Evolutionary conservation across 2,329 filamentous ascomycete genomes (phyloP).

Genomic region (Celoporthe dispersa): DNA sequence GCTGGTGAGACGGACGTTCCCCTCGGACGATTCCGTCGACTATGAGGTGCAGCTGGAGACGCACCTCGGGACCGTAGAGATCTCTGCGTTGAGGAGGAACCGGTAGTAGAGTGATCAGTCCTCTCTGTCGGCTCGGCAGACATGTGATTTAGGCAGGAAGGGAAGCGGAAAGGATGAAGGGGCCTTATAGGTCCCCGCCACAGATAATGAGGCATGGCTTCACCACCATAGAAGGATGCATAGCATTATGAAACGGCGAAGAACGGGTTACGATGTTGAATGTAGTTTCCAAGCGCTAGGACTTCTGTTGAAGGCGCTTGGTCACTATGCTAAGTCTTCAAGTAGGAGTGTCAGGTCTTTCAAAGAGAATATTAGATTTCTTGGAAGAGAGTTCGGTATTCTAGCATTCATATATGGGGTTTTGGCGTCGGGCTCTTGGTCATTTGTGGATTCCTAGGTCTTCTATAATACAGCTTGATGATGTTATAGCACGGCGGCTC

Average conservation of each 20-base stretch:
- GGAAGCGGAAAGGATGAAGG: too few relatives aligned
- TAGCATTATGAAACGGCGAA: neutral
- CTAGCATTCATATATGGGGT: too few relatives aligned
- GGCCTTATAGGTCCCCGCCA: neutral
- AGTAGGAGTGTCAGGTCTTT: too few relatives aligned
- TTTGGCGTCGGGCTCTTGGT: too few relatives aligned
- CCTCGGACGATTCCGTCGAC: constrained; percentile 18
- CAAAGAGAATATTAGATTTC: too few relatives aligned
- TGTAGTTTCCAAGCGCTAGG: too few relatives aligned
- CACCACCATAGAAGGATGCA: neutral
- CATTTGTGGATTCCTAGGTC: too few relatives aligned
- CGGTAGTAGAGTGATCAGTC: neutral
- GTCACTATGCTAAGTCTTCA: too few relatives aligned
- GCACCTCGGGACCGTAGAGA: constrained; percentile 16
- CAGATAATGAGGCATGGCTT: neutral
- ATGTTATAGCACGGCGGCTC: too few relatives aligned
- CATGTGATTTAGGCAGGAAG: neutral
- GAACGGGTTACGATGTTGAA: neutral
- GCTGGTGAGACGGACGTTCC: constrained; percentile 2
- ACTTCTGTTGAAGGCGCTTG: too few relatives aligned
- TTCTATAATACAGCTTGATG: too few relatives aligned
- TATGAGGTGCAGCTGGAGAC: constrained; percentile 26
- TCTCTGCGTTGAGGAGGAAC: constrained; percentile 17
- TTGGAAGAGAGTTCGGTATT: too few relatives aligned
- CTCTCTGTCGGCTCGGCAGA: neutral